Conservation (phyloP, 176 grass and related monocot species). For the Triticum turgidum region DNA sequence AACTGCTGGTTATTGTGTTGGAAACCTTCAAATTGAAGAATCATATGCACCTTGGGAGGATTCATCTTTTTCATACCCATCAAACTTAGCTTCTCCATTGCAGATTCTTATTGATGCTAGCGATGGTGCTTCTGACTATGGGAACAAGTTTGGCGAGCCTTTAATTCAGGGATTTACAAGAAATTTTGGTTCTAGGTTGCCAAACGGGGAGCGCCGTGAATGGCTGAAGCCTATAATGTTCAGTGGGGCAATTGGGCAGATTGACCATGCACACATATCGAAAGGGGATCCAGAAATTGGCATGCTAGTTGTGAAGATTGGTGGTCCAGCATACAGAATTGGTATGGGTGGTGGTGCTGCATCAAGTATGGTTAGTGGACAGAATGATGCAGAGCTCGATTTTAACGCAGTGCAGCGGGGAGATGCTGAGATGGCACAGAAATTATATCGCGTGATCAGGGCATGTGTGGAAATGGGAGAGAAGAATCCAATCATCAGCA, state of each 20-base stretch:
- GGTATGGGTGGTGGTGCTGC: slow-evolving; percentile 97
- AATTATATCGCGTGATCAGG: slow-evolving; percentile 87
- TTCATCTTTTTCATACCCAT: slow-evolving; percentile 69
- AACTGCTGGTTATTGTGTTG: slow-evolving; percentile 86
- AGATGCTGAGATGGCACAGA: slow-evolving; percentile 96
- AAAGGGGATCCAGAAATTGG: slow-evolving; percentile 80
- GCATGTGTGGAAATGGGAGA: slow-evolving; percentile 93
- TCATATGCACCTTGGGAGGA: slow-evolving; percentile 85
- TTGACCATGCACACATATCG: slow-evolving; percentile 77
- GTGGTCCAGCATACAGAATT: slow-evolving; percentile 91
- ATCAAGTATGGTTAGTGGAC: slow-evolving; percentile 93
- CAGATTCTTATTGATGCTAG: slow-evolving; percentile 86
- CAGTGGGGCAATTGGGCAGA: slow-evolving; percentile 84
- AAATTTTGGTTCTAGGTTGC: slow-evolving; percentile 78
- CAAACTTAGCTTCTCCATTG: slow-evolving; percentile 73
- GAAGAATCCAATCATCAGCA: slow-evolving; percentile 84
- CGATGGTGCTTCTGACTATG: slow-evolving; percentile 88
- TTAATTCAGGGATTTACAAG: slow-evolving; percentile 90
- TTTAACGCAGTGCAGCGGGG: slow-evolving; percentile 93
- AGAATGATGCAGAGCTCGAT: slow-evolving; percentile 90
- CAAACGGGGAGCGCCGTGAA: slow-evolving; percentile 61
- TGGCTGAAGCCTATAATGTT: slow-evolving; percentile 99
- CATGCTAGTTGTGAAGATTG: slow-evolving; percentile 97
- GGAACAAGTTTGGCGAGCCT: slow-evolving; percentile 95
- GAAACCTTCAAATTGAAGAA: slow-evolving; percentile 73